Conservation (phyloP, 305 asterid species). For the Solanum hybrid region DNA sequence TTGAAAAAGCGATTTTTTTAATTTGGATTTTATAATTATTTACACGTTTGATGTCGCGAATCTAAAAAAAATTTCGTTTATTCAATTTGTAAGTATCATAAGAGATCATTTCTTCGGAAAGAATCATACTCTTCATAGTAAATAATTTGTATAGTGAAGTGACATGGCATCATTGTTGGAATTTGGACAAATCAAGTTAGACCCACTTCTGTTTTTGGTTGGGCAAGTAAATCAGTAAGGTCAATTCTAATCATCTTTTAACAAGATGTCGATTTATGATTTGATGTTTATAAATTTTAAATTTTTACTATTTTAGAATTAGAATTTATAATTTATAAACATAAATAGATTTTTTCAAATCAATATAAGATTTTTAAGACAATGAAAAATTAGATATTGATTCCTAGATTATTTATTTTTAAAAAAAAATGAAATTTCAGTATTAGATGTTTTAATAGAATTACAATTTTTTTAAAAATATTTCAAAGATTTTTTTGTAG, state of each 20-base stretch:
- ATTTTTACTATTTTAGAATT: too few species aligned
- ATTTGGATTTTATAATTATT: too few species aligned
- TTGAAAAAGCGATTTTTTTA: fast-evolving
- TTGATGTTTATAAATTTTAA: background rate
- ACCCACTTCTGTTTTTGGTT: background rate
- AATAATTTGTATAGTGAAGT: background rate
- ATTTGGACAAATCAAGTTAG: background rate
- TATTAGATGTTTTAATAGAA: background rate
- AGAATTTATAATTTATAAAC: too few species aligned
- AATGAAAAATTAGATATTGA: background rate
- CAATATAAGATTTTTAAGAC: background rate
- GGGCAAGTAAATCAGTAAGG: background rate
- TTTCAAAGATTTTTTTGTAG: background rate
- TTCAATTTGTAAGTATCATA: background rate
- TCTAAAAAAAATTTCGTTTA: too few species aligned
- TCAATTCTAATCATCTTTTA: background rate
- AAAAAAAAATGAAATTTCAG: background rate
- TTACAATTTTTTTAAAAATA: background rate
- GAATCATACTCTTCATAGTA: background rate
- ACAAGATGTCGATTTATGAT: background rate
- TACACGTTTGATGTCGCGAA: background rate
- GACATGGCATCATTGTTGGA: background rate
- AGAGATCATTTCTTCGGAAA: background rate
- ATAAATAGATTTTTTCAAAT: too few species aligned
- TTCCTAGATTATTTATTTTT: background rate